These are phyloP conservation scores for Pythium graminicola DNA, from an alignment of 352 stramenopile genomes.

Conservation along the genomic window DNA sequence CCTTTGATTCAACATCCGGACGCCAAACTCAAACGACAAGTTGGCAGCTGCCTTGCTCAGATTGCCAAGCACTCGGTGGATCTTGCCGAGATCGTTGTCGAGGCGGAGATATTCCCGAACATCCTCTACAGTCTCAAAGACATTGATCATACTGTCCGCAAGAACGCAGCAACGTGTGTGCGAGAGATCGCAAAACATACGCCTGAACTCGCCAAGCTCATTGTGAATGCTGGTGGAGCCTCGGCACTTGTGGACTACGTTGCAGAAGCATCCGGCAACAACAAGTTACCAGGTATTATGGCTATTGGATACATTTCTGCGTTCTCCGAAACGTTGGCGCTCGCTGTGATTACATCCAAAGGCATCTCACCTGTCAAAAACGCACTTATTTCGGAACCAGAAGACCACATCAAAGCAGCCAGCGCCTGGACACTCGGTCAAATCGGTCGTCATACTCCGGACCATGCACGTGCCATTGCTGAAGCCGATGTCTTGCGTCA, in stretches of 20 bases:
- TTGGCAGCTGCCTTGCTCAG: conserved; percentile 90
- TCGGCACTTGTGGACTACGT: conserved; percentile 93
- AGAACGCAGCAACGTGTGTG: conserved; percentile 93
- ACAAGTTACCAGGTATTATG: conserved; percentile 94
- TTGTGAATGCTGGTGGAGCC: conserved; percentile 93
- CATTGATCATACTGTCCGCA: conserved; percentile 91
- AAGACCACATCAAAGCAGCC: conserved; percentile 95
- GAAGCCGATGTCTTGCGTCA: conserved; percentile 92
- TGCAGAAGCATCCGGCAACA: conserved; percentile 85
- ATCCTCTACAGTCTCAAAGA: conserved; percentile 95
- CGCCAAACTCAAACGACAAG: conserved; percentile 90
- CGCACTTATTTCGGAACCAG: conserved; percentile 88
- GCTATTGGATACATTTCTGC: conserved; percentile 93
- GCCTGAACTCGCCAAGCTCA: conserved; percentile 92
- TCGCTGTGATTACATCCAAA: conserved; percentile 93
- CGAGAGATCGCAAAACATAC: conserved; percentile 95
- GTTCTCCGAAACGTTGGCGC: conserved; percentile 91
- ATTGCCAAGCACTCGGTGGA: conserved; percentile 95
- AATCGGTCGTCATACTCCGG: conserved; percentile 91
- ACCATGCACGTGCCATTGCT: conserved; percentile 89
- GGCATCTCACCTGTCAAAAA: conserved; percentile 91
- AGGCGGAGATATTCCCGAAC: conserved; percentile 95
- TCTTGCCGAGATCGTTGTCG: conserved; percentile 93
- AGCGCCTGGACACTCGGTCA: conserved; percentile 94
- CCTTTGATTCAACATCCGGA: conserved; percentile 92